Evolutionary conservation across 1,139 yeast species (phyloP).

Genomic region (Candida tetrigidarum): DNA sequence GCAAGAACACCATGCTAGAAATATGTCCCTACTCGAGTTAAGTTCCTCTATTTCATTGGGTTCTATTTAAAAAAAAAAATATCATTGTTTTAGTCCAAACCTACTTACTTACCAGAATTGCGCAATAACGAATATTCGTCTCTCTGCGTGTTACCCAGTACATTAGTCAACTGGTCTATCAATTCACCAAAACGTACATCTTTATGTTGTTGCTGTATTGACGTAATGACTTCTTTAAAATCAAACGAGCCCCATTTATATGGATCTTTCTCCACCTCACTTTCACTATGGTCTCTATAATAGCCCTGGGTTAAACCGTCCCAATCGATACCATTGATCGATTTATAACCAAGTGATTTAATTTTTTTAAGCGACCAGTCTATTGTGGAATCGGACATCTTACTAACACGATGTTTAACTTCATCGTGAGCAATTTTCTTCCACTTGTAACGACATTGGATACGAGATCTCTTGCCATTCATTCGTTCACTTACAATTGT

Average conservation of each 20-base stretch:
- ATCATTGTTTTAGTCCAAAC: too few species aligned
- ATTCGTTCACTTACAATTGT: conserved; percentile 85
- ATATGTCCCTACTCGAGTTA: too few species aligned
- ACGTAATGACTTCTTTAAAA: not conserved
- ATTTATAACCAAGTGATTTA: conserved; percentile 49
- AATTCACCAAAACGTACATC: conserved; percentile 1
- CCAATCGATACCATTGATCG: conserved; percentile 68
- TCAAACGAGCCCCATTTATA: conserved; percentile 8
- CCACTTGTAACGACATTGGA: conserved; percentile 97
- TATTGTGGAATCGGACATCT: conserved; percentile 54
- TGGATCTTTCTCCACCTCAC: not conserved
- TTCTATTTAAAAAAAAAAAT: too few species aligned
- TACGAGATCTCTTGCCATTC: conserved; percentile 87
- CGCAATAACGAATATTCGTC: conserved; percentile 6
- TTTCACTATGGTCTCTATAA: conserved; percentile 3
- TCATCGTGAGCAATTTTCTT: conserved; percentile 71
- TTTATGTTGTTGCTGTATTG: not conserved
- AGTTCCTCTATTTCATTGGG: too few species aligned
- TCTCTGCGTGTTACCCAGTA: not conserved
- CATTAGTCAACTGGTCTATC: not conserved
- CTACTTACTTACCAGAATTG: too few species aligned
- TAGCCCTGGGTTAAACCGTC: conserved; percentile 13
- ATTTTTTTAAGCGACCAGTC: conserved; percentile 60
- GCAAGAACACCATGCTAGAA: too few species aligned
- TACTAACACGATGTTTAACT: conserved; percentile 52